Base-by-base conservation (phyloP, 2,329 filamentous ascomycete species). In the Colletotrichum aenigma region DNA sequence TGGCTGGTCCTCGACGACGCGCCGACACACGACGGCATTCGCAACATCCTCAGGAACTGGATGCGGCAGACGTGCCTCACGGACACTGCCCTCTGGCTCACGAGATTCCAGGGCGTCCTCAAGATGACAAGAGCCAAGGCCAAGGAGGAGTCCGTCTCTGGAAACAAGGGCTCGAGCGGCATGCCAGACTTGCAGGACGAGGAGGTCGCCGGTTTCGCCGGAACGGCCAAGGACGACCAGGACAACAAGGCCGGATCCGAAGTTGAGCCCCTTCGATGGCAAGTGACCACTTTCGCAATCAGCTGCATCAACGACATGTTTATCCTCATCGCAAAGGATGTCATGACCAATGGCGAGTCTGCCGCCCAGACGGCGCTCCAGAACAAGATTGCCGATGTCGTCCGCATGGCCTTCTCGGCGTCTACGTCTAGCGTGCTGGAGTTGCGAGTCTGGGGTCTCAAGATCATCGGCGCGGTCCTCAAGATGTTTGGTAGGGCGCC, bases 401-500 rank as follows among this genome's bases (percentile, higher is more conserved):
- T 99, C 74, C 93, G 96, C 66, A 98, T 98, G 90, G 96, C 97
- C 0, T 99, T 99, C 84, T 98, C 97, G 13, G 97, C 97, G 1
- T 98, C 96, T 2, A 99, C 97, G 1, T 96, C 96, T 3, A 95
- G 94, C 78, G 96, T 99, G 1, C 91, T 98, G 28, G 94, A 98
- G 81, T 89, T 99, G 74, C 91, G 97, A 30, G 93, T 99, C 52
- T 95, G 96, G 88, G 97, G 97, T 30, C 86, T 99, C 77, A 96
- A 96, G 83, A 98, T 99, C 70, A 96, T 99, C 71, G 96, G 98
- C 76, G 95, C 96, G 73, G 92, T 98, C 12, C 88, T 99, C 66
- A 98, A 96, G 88, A 95, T 98, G 89, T 99, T 99, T 86, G 97
- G 97, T 70, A 96, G 96, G 82, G 96, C 95, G 2, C 95, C 96